Evolutionary conservation across 352 stramenopile species (phyloP), one percentile per base, ranked within the genome.

Genomic region (Phytophthora pisi): DNA sequence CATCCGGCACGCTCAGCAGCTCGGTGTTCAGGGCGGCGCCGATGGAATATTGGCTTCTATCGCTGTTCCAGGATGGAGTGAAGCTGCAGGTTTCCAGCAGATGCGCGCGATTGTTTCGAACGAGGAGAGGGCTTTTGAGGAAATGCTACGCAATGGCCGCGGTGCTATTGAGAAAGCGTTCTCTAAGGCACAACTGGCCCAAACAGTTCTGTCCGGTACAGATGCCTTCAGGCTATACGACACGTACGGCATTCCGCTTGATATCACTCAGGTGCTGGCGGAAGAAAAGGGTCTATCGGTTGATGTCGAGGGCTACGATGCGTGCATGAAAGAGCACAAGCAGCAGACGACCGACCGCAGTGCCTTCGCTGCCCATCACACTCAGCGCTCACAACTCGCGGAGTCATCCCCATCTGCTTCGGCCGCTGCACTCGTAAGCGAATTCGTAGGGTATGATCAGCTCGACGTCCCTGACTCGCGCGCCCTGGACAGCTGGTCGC

Each of bases 201-300:
- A 57, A n/a, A 40, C 56, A 7, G 60, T 59, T 18, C 46, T 95
- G 40, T 60, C 81, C 13, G 87, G 85, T 13, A 61, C 31, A 10
- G 79, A 93, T 18, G 81, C 87, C 30, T 93, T 91, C 60, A 74
- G 77, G 9, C 51, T 95, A 2, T 95, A 92, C 58, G 81, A 95
- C 45, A 93, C 86, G 10, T 89, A 81, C 42, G 87, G 86, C 34
- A 82, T 95, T n/a, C 81, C 87, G 3, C 75, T 95, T 40, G 84
- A 93, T 51, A 85, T 95, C 43, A 93, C 81, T 9, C 78, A 93
- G 42, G 69, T 84, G 7, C 57, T 95, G 34, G 87, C 84, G 0
- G 73, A 85, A 56, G 82, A 91, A 60, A 75, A 78, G 5, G 84
- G 82, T 7, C 49, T 92, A 8, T 23, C n/a, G 10, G 81, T 95